phyloP scores from a whole-genome alignment of 306 rosid species.

The Mimosa pudica region DNA sequence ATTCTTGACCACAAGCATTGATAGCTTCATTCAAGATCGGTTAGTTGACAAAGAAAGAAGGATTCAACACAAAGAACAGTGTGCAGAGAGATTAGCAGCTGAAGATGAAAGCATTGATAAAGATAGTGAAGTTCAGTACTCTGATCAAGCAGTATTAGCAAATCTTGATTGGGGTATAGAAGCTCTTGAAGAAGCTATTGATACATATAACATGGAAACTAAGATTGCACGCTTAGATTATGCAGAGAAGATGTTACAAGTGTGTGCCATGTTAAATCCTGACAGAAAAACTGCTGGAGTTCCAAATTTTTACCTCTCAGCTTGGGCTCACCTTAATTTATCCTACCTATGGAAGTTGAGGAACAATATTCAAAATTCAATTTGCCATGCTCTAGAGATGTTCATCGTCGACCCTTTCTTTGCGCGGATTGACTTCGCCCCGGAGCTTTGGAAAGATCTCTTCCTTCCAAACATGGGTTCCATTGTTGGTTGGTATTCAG shows the following conservation, averaged over 20 bases:
- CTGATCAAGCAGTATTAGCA: constrained; percentile 91
- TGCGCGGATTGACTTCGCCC: constrained; percentile 82
- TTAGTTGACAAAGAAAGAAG: constrained; percentile 71
- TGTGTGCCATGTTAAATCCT: constrained; percentile 81
- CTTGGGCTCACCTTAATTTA: constrained; percentile 89
- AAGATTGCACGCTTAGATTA: constrained; percentile 83
- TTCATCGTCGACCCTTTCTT: constrained; percentile 80
- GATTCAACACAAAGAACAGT: constrained; percentile 73
- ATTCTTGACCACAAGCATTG: constrained; percentile 55
- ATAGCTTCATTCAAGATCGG: constrained; percentile 64
- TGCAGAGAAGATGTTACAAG: constrained; percentile 89
- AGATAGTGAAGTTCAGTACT: constrained; percentile 67
- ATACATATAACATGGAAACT: constrained; percentile 78
- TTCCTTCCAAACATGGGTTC: constrained; percentile 92
- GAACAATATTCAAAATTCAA: constrained; percentile 56
- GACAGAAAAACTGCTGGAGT: constrained; percentile 88
- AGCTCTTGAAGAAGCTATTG: constrained; percentile 91
- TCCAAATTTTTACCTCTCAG: constrained; percentile 87
- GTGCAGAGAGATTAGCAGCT: constrained; percentile 95
- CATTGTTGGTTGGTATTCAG: constrained; percentile 90
- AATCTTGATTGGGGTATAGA: constrained; percentile 97
- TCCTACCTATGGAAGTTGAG: constrained; percentile 79
- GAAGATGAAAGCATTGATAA: constrained; percentile 70
- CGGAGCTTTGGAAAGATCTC: constrained; percentile 79
- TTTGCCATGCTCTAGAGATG: constrained; percentile 81